These are phyloP conservation scores for Zizania palustris DNA, from an alignment of 202 grass and related monocot genomes.

Conservation along the genomic window DNA sequence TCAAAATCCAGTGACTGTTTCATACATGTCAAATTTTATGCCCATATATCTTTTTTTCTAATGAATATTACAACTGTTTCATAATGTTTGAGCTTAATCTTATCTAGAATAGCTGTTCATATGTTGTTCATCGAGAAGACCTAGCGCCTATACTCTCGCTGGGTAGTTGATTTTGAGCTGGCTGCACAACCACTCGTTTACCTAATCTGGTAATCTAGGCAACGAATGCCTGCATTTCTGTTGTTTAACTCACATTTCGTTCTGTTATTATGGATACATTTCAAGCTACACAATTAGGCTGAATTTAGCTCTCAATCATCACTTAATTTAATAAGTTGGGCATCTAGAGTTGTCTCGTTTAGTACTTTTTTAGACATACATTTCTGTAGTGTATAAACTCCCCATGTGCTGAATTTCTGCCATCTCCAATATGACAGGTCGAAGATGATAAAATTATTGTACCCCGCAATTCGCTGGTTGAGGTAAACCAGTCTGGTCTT, in stretches of 20 bases:
- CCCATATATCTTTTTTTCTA: background rate
- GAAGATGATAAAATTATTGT: conserved; percentile 96
- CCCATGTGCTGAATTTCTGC: background rate
- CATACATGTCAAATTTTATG: too few species aligned
- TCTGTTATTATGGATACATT: background rate
- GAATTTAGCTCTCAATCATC: background rate
- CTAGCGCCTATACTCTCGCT: too few species aligned
- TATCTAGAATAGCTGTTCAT: background rate
- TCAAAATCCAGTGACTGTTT: background rate
- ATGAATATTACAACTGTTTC: background rate
- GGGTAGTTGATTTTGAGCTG: background rate
- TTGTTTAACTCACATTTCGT: conserved; percentile 6
- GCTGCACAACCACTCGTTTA: background rate
- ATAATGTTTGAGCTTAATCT: background rate
- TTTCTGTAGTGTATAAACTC: background rate
- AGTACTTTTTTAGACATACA: background rate
- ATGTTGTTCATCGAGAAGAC: background rate
- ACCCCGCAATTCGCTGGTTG: conserved; percentile 82
- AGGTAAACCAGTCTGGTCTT: conserved; percentile 95
- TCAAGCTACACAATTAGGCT: background rate
- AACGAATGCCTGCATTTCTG: background rate
- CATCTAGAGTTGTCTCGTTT: background rate
- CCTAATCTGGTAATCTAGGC: background rate
- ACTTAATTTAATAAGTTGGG: background rate
- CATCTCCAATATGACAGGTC: conserved; percentile 48